Base-by-base conservation (phyloP, 2,329 filamentous ascomycete species). In the Neoascochyta sp. region DNA sequence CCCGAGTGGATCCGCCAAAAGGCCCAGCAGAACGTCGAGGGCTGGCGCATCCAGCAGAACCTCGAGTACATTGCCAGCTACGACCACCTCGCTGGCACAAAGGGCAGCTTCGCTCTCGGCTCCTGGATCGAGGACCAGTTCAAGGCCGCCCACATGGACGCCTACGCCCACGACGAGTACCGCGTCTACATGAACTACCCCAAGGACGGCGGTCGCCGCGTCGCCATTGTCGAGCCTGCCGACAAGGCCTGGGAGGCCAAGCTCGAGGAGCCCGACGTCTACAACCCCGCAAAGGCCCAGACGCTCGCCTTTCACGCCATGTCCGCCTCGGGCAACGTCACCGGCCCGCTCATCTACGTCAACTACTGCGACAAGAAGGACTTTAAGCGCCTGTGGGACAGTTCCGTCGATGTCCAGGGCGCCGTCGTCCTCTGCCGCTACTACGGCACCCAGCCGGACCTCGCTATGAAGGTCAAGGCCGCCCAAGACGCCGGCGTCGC, bases 171-270 rank as follows among this genome's bases (percentile, higher is more conserved):
- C 52, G 83, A 94, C 50, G 78, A 87, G 41, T 71, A 86, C 61
- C 75, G 83, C 50, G 89, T 93, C 10, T 96, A 95, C 58, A 69
- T 96, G 52, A 96, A 96, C 63, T 98, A 94, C 59, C 88, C 92
- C 0, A 83, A 73, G 42, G 67, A 74, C 16, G 81, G 78, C 38
- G 92, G 90, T 9, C 75, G 92, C 27, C 76, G 80, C 35, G 81
- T 98, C 21, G 80, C 89, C 40, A 85, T 98, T 28, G 69, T 95
- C 40, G 80, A 82, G 19, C 74, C 74, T 0, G 76, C 81, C 29
- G 80, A 79, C 39, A 68, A 80, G 19, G 67, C 65, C 10, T 96
- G 89, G 89, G 76, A 80, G 34, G 92, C 90, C 9, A 75, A 75
- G 41, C 68, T 98, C 28, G 90, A 98, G 52, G 92, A 96, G 67